Base-by-base conservation (phyloP, 768 basidiomycete genomes). In the Coprinellus micaceus region DNA sequence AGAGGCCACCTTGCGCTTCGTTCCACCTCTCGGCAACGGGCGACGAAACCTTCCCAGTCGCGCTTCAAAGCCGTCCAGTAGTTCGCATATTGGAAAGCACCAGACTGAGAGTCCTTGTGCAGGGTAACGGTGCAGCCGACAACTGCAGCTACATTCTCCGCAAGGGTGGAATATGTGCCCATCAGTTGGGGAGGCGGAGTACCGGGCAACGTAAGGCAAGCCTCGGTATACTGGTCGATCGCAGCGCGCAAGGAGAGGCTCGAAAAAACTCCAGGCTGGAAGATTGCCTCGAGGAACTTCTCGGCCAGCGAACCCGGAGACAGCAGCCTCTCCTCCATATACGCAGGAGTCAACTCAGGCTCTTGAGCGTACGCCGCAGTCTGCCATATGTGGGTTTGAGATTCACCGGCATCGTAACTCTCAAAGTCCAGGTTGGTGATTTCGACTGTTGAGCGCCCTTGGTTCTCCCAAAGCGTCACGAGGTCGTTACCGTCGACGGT, bases 31-130 rank as follows among this genome's bases (percentile, higher is more conserved):
- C 89, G 83, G 65, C 92, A 94, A 55, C 91, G 82, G 7, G 94
- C 89, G 58, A 95, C 85, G 64, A 98, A 95, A 2, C 95, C 94
- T 65, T 98, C 90, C 95, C 96, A 98, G 63, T 98, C 94, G 45
- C 90, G 76, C 68, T 91, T 94, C 63, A 97, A 70, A 0, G 88
- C 85, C 62, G 82, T 88, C 84, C 91, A 88, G 66, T 92, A 94
- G 43, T 84, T 86, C 44, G 84, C 82, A 65, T 92, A 79, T 60
- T 88, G 85, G 45, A 84, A 77, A 36, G 86, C 87, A 15, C 94
- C 94, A 2, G 91, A 94, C 58, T 88, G 84, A 0, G 86, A 78
- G 64, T 91, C 88, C 40, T 79, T 79, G 60, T 83, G 80, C 33
- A 95, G 76, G 53, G 77, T 78, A 49, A 98, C 88, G 0, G 89